Evolutionary conservation across 1,139 yeast genomes (phyloP).

Genomic region (Debaryomyces psychrophilus): DNA sequence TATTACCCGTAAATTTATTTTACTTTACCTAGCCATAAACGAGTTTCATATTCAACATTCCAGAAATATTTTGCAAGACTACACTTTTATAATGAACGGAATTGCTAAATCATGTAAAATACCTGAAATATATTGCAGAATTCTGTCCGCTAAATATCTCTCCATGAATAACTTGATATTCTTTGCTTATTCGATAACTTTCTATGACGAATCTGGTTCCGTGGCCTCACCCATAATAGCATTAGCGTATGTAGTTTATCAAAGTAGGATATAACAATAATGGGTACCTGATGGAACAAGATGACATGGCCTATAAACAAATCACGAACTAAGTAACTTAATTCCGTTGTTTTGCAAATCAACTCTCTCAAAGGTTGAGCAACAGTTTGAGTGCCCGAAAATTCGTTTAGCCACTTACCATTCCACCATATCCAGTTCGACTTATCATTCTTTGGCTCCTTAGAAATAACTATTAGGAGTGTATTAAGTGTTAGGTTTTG

Average conservation of each 20-base stretch:
- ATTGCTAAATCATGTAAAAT: conserved; percentile 27
- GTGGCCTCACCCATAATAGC: conserved; percentile 81
- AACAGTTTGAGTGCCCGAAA: conserved; percentile 51
- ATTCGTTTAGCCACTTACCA: conserved; percentile 62
- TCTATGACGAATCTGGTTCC: conserved; percentile 49
- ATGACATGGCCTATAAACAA: conserved; percentile 55
- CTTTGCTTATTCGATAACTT: conserved; percentile 37
- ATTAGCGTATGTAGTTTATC: conserved; percentile 80
- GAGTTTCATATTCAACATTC: conserved; percentile 29
- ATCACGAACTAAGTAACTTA: conserved; percentile 59
- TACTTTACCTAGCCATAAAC: background rate
- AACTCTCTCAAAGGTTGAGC: conserved; percentile 60
- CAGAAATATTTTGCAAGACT: conserved; percentile 34
- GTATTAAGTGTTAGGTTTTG: conserved; percentile 51
- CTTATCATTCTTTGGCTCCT: conserved; percentile 54
- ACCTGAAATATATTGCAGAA: conserved; percentile 41
- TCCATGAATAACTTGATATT: conserved; percentile 37
- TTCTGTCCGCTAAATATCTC: conserved; percentile 17
- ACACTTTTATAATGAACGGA: background rate
- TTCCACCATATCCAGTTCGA: conserved; percentile 70
- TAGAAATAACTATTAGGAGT: conserved; percentile 43
- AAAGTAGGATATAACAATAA: conserved; percentile 56
- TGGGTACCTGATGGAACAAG: conserved; percentile 53
- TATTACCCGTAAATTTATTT: background rate
- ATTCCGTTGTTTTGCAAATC: conserved; percentile 55